Base-by-base conservation (phyloP, 2,329 filamentous ascomycete species). In the Plectosphaerella sp. region DNA sequence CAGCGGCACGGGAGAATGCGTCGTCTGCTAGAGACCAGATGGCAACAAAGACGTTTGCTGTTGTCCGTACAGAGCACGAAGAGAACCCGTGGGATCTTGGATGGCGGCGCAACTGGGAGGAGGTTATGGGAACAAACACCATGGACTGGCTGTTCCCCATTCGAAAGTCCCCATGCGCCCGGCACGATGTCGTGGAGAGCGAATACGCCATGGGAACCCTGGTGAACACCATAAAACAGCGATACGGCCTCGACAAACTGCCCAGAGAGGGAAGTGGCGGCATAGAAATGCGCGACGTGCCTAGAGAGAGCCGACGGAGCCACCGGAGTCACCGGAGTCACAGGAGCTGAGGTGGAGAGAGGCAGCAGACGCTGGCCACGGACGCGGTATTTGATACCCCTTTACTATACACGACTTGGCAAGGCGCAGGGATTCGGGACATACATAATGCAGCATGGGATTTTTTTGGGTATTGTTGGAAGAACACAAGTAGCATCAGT, bases 1-100 rank as follows among this genome's bases (percentile, higher is more conserved):
- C 20, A 47, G 28, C 15, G 11, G 33, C 8, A 4, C 47, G n/a
- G 37, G 51, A 46, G 10, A 45, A 51, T 16, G 43, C 37, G n/a
- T 53, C 51, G 3, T 47, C 55, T 8, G 52, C 58, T 16, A 45
- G 57, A 8, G 79, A 80, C 57, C 60, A 65, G 43, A 68, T 73
- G 3, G 81, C 83, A 22, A 76, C 72, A 5, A 80, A 86, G 25
- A 87, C 82, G 11, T 97, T 96, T 64, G 91, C 89, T 12, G 87
- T 97, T 41, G 74, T 97, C 2, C 79, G 82, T 55, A 89, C 88
- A 0, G 74, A 83, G 3, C 78, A 82, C 0, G 86, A 89, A 10
- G 86, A 94, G 59, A 96, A 96, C 59, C 90, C 91, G 0, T 99
- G 91, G 85, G 83, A 96, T 60, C 72, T 94, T 1, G 89, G 88